Evolutionary conservation across 1,284 basidiomycete genomes (phyloP).

Genomic region (Leccinum fuscescens): DNA sequence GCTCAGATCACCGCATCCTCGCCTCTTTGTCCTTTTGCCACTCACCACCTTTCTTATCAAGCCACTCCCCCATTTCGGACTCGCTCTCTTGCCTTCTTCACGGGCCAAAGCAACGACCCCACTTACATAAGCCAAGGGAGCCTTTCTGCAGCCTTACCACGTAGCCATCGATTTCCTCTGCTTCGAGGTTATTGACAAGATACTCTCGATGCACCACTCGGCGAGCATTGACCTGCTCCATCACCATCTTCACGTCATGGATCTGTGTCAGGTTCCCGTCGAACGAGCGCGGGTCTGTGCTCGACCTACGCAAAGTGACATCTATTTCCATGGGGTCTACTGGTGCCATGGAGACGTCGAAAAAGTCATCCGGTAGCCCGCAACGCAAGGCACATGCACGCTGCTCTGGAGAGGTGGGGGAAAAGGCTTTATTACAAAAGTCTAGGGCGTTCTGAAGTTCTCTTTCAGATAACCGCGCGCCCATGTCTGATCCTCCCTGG

Average conservation of each 20-base stretch:
- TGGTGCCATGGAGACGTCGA: conserved; percentile 47
- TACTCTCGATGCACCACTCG: conserved; percentile 52
- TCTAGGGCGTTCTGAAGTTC: conserved; percentile 66
- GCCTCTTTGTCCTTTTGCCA: too few relatives aligned
- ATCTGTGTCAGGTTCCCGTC: conserved; percentile 25
- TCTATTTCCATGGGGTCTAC: conserved; percentile 46
- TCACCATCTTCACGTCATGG: conserved; percentile 42
- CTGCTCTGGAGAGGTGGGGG: conserved; percentile 54
- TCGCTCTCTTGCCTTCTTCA: too few relatives aligned
- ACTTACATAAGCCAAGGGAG: conserved; percentile 41
- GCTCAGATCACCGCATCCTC: too few relatives aligned
- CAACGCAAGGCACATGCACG: conserved; percentile 29
- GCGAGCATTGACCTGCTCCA: conserved; percentile 54
- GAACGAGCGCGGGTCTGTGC: conserved; percentile 3
- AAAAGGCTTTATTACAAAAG: conserved; percentile 58
- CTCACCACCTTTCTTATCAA: too few relatives aligned
- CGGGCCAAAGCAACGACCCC: too few relatives aligned
- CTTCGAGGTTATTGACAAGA: conserved; percentile 52
- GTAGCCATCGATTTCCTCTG: conserved; percentile 48
- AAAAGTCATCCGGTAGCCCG: conserved; percentile 33
- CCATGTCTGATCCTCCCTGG: conserved; percentile 73
- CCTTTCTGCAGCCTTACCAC: conserved; percentile 48
- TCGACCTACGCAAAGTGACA: conserved; percentile 15
- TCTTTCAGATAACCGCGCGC: conserved; percentile 60
- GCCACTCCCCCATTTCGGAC: too few relatives aligned